A percentile compares a stretch with the other conserved stretches of the same genome.
phyloP scores from a whole-genome alignment of 495 filamentous ascomycete species.

The Neurospora sublineolata region DNA sequence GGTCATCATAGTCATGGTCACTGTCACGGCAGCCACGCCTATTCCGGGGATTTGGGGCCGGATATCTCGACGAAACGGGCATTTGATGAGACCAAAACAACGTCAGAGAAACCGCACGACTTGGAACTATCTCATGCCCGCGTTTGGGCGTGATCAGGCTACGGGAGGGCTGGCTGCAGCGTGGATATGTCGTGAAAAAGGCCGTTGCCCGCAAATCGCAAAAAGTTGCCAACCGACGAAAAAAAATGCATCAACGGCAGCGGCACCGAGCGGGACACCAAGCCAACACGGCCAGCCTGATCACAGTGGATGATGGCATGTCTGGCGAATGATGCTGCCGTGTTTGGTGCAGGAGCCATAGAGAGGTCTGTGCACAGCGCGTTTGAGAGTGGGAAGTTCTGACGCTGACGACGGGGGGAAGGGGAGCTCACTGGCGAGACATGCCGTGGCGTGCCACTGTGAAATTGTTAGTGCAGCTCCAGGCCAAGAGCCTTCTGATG shows the following conservation, averaged over 20 bases:
- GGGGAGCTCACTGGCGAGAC: not conserved
- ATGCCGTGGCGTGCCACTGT: not conserved
- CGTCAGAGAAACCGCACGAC: conserved; percentile 51
- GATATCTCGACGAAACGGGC: conserved; percentile 54
- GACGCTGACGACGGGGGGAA: not conserved
- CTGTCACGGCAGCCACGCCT: not conserved
- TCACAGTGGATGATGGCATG: not conserved
- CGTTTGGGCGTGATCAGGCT: conserved; percentile 52
- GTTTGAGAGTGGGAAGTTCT: not conserved
- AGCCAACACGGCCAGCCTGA: not conserved
- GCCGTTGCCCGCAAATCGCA: conserved; percentile 32
- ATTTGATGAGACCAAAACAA: conserved; percentile 48
- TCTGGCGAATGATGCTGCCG: conserved; percentile 16
- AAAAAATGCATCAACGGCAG: conserved; percentile 17
- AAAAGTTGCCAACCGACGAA: conserved; percentile 31
- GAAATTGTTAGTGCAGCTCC: not conserved
- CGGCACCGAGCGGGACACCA: conserved; percentile 1
- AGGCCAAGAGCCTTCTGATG: not conserved
- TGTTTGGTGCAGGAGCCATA: not conserved
- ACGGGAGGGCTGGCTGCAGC: conserved; percentile 28
- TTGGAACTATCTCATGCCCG: conserved; percentile 39
- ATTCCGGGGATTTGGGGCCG: conserved; percentile 31
- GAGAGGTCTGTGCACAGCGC: not conserved
- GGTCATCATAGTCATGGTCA: conserved; percentile 8
- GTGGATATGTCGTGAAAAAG: conserved; percentile 24